Evolutionary conservation across 805 yeast genomes (phyloP).

Genomic region (Jamesozyma piceae): DNA sequence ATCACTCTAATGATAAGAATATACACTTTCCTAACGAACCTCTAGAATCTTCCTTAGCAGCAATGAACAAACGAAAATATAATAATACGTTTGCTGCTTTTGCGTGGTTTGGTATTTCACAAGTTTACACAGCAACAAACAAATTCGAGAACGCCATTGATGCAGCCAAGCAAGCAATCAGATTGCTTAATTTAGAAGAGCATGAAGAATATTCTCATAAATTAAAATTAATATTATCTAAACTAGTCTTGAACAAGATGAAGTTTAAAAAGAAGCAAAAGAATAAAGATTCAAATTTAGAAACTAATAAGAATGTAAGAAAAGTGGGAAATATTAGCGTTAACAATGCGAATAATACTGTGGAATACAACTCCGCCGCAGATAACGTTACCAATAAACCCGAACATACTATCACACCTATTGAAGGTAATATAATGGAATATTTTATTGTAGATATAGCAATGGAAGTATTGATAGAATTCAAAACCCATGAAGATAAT

Average conservation of each 20-base stretch:
- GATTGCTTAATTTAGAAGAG: slow-evolving; percentile 12
- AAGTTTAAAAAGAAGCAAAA: slow-evolving; percentile 1
- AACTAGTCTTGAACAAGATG: slow-evolving; percentile 2
- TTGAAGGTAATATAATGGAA: slow-evolving; percentile 1
- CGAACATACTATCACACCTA: not conserved
- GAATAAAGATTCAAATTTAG: not conserved
- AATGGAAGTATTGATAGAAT: slow-evolving; percentile 14
- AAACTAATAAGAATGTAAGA: not conserved
- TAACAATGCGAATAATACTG: not conserved
- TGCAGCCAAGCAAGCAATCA: slow-evolving; percentile 14
- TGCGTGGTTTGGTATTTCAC: slow-evolving; percentile 26
- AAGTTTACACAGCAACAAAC: slow-evolving; percentile 16
- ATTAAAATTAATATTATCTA: slow-evolving; percentile 4
- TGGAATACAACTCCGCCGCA: not conserved
- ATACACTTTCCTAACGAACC: not conserved
- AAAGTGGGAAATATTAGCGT: not conserved
- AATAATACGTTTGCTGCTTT: slow-evolving; percentile 17
- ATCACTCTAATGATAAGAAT: not conserved
- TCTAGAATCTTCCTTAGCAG: not conserved
- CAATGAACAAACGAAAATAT: slow-evolving; percentile 5
- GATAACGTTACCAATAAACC: not conserved
- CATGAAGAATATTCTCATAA: not conserved
- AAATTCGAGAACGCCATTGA: slow-evolving; percentile 15
- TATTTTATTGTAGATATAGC: slow-evolving; percentile 17
- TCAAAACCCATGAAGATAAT: slow-evolving; percentile 11